phyloP scores from a whole-genome alignment of 2,329 filamentous ascomycete species.

The Fusarium irregulare region DNA sequence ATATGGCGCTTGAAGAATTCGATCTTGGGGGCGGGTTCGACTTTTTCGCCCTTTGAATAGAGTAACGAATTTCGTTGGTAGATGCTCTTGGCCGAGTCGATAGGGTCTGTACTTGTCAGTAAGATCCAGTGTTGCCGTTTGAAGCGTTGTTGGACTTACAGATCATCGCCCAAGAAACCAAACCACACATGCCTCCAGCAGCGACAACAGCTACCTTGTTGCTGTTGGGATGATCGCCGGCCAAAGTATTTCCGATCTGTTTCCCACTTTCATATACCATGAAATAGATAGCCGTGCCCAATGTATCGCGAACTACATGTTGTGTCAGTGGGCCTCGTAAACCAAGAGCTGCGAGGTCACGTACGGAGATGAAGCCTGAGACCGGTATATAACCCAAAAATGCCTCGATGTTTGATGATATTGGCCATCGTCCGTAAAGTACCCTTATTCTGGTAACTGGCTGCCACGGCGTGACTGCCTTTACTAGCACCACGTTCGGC shows the following conservation, averaged over 20 bases:
- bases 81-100: constrained; percentile 86
- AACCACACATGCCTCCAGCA: constrained; percentile 83
- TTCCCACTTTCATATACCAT: constrained; percentile 90
- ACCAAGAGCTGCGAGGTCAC: constrained; percentile 47
- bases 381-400: constrained; percentile 81
- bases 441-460: constrained; percentile 81
- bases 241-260: constrained; percentile 80
- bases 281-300: constrained; percentile 88
- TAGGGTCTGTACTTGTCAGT: constrained; percentile 62
- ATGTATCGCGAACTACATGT: constrained; percentile 77
- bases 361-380: constrained; percentile 81
- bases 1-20: constrained; percentile 81
- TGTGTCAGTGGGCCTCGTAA: constrained; percentile 8
- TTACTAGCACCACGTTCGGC: constrained; percentile 58
- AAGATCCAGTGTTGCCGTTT: neutral
- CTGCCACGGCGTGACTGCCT: constrained; percentile 68
- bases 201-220: constrained; percentile 82
- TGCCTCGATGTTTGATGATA: constrained; percentile 79
- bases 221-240: constrained; percentile 77
- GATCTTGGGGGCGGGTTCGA: constrained; percentile 76
- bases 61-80: constrained; percentile 86
- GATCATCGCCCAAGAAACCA: constrained; percentile 84
- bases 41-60: constrained; percentile 71
- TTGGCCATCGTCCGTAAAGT: constrained; percentile 81
- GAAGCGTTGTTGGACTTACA: constrained; percentile 68